Percentiles rank a stretch among this genome's conserved stretches.
Conservation (phyloP, 352 stramenopile species). For the Blastocystis sp. region DNA sequence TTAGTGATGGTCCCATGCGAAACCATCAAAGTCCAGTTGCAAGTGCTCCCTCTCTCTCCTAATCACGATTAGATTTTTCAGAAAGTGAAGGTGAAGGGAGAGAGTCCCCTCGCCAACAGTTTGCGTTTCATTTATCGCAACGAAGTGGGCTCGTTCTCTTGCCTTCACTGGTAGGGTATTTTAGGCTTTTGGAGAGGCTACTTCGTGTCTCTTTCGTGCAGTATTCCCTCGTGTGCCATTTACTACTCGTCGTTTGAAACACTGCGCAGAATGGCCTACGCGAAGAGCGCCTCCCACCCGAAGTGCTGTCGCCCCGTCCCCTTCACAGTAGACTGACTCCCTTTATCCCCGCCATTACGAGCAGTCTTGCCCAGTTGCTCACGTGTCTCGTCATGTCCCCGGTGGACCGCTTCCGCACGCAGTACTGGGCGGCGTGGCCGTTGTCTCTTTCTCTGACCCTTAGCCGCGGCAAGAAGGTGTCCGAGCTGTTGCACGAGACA, state of each 20-base stretch:
- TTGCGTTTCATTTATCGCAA: slow-evolving; percentile 40
- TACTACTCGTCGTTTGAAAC: slow-evolving; percentile 64
- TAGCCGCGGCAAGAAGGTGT: slow-evolving; percentile 20
- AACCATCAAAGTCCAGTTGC: slow-evolving; percentile 64
- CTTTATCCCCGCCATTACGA: slow-evolving; percentile 37
- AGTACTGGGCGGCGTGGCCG: slow-evolving; percentile 46
- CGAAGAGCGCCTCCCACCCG: slow-evolving; percentile 6
- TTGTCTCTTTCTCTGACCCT: not conserved
- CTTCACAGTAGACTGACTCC: not conserved
- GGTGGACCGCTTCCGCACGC: slow-evolving; percentile 57
- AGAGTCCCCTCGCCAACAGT: slow-evolving; percentile 31
- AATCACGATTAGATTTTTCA: slow-evolving; percentile 48
- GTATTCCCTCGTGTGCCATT: slow-evolving; percentile 58
- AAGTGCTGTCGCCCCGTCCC: not conserved
- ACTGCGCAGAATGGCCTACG: slow-evolving; percentile 8
- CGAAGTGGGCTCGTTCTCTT: not conserved
- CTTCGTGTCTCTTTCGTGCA: slow-evolving; percentile 63
- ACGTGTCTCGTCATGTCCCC: slow-evolving; percentile 50
- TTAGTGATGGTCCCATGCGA: slow-evolving; percentile 60
- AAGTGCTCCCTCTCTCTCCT: not conserved
- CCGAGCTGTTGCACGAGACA: not conserved
- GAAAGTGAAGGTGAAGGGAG: slow-evolving; percentile 39
- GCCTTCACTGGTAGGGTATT: slow-evolving; percentile 40
- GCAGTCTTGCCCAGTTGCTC: slow-evolving; percentile 22
- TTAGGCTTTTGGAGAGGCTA: slow-evolving; percentile 65